Base-by-base conservation (phyloP, 352 stramenopile species). In the Plasmopara muralis region DNA sequence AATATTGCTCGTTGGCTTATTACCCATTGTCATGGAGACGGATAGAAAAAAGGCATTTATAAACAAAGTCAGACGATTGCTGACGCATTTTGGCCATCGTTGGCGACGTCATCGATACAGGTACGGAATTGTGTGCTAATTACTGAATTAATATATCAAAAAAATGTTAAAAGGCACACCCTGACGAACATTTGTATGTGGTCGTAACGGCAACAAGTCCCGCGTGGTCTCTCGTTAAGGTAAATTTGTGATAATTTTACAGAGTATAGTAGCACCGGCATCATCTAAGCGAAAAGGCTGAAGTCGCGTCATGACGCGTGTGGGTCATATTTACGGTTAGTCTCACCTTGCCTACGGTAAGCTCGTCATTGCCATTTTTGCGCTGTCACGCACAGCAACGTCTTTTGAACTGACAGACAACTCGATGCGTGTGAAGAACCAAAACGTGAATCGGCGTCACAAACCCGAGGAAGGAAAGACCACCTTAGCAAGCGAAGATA, bases 401-500 rank as follows among this genome's bases (percentile, higher is more conserved):
- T 28, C 35, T 54, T 51, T 16, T n/a, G 31, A 31, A 43, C 34
- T 51, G 59, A 41, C 44, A 38, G 41, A 64, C 54, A 47, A 55
- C 38, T 53, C 64, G 47, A 87, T 87, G 77, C 77, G 77, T 75
- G 72, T 87, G 63, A 87, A 87, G 74, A 87, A 87, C 47, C 55
- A 85, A 62, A 85, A 69, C 66, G 60, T 63, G 44, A 82, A 76
- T 52, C 70, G 74, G 57, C 77, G 74, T 62, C 63, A 74, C 39
- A 83, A 81, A 77, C 50, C 70, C 62, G 74, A 74, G 49, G 77
- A 87, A 43, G 77, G 85, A 63, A 74, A 85, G 66, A 56, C 56
- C 18, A 41, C 42, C 37, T 45, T 50, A 20, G 50, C 56, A 38
- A 48, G 43, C 16, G 62, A 28, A 51, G 60, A 71, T 53, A 61